Evolutionary conservation across 208 protist species (phyloP), one percentile per base, ranked within the genome.

Genomic region (Leishmania mexicana): DNA sequence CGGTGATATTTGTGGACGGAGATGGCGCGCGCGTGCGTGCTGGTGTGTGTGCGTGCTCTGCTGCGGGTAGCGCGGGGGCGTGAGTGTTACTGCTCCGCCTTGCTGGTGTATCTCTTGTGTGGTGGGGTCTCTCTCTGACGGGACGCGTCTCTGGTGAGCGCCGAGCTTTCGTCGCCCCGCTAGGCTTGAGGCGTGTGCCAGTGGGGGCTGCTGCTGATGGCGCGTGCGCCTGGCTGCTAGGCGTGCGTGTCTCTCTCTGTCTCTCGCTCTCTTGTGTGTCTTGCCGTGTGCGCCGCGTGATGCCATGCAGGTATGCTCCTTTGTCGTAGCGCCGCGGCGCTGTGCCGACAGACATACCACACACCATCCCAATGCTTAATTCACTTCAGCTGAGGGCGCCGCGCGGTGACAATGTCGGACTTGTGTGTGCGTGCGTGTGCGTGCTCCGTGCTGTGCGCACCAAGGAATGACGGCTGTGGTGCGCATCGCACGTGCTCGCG

Each of bases 231-330:
- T 67, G 24, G 28, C 17, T 7, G 38, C 38, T 31, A 70, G 45
- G 15, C 47, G 49, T 74, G 31, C 31, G 21, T 7, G 7, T 47
- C 47, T 51, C 21, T 54, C 13, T 21, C 17, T 54, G 17, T 54
- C 51, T 1, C 51, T 54, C 51, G 51, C 11, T 42, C 31, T 58
- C 45, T 19, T 45, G n/a, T 65, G 71, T 47, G 45, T 8, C 15
- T 57, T 3, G 1, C n/a, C 19, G 28, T 35, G 47, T 10, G 38
- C 57, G 68, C 81, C 71, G 17, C 68, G 60, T 84, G 81, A 84
- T 84, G 81, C 72, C 42, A 81, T 72, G 60, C 76, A 80, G 81
- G 81, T 85, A 85, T 81, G 81, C 81, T 85, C 76, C 81, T 85
- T 85, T 85, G 81, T 75, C 81, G 53, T 72, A 85, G 81, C 76